These are phyloP conservation scores for Suaeda aralocaspica DNA, from an alignment of 148 eudicot species.

Conservation along the genomic window DNA sequence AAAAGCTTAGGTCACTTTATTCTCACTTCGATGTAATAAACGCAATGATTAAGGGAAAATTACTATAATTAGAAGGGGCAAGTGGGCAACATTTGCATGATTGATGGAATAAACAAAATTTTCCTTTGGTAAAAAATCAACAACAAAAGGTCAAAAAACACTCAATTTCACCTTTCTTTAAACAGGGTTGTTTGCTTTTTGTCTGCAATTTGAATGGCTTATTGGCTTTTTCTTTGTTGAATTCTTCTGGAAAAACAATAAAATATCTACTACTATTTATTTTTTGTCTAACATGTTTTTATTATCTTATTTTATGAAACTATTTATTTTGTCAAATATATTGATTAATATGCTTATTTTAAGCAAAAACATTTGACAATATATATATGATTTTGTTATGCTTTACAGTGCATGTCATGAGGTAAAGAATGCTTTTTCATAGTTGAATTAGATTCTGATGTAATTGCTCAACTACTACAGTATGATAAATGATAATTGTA, in stretches of 20 bases:
- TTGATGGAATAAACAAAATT: constrained; percentile 17
- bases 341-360: background rate
- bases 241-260: background rate
- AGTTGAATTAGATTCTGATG: too few relatives aligned
- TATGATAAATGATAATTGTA: too few relatives aligned
- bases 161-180: constrained; percentile 6
- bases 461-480: too few relatives aligned
- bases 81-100: constrained; percentile 23
- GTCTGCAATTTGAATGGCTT: constrained; percentile 12
- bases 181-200: constrained; percentile 2
- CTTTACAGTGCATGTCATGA: too few relatives aligned
- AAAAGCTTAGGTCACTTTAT: background rate
- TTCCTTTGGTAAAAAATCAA: constrained; percentile 1
- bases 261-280: background rate
- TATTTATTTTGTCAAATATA: background rate
- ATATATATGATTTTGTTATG: too few relatives aligned
- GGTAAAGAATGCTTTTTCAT: too few relatives aligned
- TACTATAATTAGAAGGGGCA: constrained; percentile 5
- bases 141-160: constrained; percentile 20
- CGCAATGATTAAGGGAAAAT: constrained; percentile 12
- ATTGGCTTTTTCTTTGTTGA: constrained; percentile 16
- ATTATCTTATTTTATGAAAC: background rate
- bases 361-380: too few relatives aligned
- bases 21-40: constrained; percentile 13
- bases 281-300: constrained; percentile 6